Evolutionary conservation across 176 grass and related monocot genomes (phyloP), one percentile per base, ranked within the genome.

Genomic region (Zoysia japonica): DNA sequence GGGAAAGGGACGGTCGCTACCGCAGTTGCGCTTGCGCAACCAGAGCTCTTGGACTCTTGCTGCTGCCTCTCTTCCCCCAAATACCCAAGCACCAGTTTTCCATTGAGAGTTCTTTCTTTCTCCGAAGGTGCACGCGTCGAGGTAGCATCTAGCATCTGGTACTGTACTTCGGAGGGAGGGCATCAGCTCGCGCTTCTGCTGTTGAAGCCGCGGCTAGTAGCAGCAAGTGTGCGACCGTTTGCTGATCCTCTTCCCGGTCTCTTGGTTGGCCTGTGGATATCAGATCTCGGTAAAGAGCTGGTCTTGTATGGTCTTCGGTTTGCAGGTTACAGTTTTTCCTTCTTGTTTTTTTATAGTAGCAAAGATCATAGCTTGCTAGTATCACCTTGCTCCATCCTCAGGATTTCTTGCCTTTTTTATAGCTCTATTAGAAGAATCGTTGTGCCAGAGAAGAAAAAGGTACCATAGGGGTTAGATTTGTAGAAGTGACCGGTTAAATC

Each of bases 271-370:
- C 3, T 6, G 6, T 17, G 74, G 49, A 38, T 76, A 63, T 19
- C 42, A 39, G 52, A 84, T 77, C 73, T 77, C 52, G 74, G 8
- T 60, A 7, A 57, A 5, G 44, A 68, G 64, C 7, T 57, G 59
- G 12, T 46, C 45, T 49, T 47, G 28, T 20, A 55, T 47, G 68
- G 10, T 20, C 17, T 9, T 64, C 79, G 3, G 2, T 61, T 17
- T 70, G 8, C 66, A 35, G 74, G 73, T 64, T 82, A 72, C 71
- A 41, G 43, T 28, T 8, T 11, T 3, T 15, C n/a, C 4, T 38
- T 3, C 38, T 63, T 13, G 0, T 38, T 12, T 37, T 16, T 12
- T 37, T 68, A 35, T 70, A 9, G 12, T 11, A 4, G 5, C 36
- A 51, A 51, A 12, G 42, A 35, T 36, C 37, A 64, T 72, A 7